Percentiles rank a stretch among this genome's conserved stretches.
phyloP scores from a whole-genome alignment of 2,329 filamentous ascomycete genomes.

The Sporothrix protearum region DNA sequence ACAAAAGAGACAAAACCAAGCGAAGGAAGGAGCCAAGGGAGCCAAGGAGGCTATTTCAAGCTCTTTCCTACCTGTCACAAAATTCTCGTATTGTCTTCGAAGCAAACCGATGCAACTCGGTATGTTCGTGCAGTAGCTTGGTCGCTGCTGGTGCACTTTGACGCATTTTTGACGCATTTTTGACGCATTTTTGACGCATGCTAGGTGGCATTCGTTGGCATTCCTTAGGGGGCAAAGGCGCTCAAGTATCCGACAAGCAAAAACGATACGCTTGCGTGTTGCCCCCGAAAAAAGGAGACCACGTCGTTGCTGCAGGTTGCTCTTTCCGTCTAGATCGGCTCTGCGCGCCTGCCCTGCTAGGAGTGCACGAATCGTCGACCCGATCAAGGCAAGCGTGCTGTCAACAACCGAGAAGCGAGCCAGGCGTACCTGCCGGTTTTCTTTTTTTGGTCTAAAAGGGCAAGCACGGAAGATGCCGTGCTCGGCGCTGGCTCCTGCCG shows the following conservation, averaged over 20 bases:
- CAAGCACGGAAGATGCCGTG: not conserved
- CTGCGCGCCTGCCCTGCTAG: not conserved
- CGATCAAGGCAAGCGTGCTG: not conserved
- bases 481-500: not conserved
- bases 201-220: not conserved
- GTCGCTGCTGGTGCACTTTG: not conserved
- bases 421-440: not conserved
- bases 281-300: not conserved
- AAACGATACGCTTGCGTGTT: not conserved
- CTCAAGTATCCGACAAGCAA: too few species aligned
- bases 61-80: not conserved
- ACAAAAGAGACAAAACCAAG: not conserved
- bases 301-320: not conserved
- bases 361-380: not conserved
- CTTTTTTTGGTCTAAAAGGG: not conserved
- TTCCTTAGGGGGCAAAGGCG: not conserved
- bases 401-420: not conserved
- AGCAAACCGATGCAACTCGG: too few species aligned
- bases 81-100: not conserved
- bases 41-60: not conserved
- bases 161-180: not conserved
- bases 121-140: conserved; percentile 10
- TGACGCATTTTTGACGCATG: not conserved
- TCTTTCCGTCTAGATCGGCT: not conserved
- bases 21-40: conserved; percentile 3